Evolutionary conservation across 2,329 filamentous ascomycete species (phyloP).

Genomic region (Didymella glomerata): DNA sequence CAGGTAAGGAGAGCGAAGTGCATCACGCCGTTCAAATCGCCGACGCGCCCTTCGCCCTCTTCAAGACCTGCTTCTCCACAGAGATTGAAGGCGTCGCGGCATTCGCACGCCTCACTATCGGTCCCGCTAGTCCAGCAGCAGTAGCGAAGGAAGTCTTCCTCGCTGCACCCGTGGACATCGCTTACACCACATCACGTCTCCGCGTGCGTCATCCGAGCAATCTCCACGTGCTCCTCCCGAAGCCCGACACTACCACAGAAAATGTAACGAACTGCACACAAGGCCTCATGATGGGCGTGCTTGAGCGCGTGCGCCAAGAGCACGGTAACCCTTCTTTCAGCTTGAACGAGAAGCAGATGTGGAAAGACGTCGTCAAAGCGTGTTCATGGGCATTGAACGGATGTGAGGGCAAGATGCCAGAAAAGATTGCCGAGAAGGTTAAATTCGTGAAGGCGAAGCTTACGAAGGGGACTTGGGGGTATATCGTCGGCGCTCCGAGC

Average conservation of each 20-base stretch:
- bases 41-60: slow-evolving; percentile 37
- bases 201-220: slow-evolving; percentile 26
- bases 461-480: slow-evolving; percentile 35
- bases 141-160: slow-evolving; percentile 24
- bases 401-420: slow-evolving; percentile 38
- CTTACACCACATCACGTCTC: slow-evolving; percentile 25
- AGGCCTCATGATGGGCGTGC: slow-evolving; percentile 44
- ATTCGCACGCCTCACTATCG: slow-evolving; percentile 40
- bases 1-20: slow-evolving; percentile 32
- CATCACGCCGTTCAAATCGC: slow-evolving; percentile 39
- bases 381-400: slow-evolving; percentile 39
- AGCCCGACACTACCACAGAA: slow-evolving; percentile 10
- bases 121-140: slow-evolving; percentile 28
- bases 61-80: background rate
- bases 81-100: slow-evolving; percentile 24
- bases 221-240: slow-evolving; percentile 37
- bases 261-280: slow-evolving; percentile 38
- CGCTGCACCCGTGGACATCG: slow-evolving; percentile 36
- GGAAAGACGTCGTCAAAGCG: slow-evolving; percentile 35
- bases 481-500: slow-evolving; percentile 17
- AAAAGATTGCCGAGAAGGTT: slow-evolving; percentile 38
- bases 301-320: slow-evolving; percentile 36
- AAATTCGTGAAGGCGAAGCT: slow-evolving; percentile 38
- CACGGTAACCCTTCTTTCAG: slow-evolving; percentile 32
- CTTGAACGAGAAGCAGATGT: slow-evolving; percentile 31